Evolutionary conservation across 805 yeast species (phyloP), one percentile per base, ranked within the genome.

Genomic region (Clavispora fructus): DNA sequence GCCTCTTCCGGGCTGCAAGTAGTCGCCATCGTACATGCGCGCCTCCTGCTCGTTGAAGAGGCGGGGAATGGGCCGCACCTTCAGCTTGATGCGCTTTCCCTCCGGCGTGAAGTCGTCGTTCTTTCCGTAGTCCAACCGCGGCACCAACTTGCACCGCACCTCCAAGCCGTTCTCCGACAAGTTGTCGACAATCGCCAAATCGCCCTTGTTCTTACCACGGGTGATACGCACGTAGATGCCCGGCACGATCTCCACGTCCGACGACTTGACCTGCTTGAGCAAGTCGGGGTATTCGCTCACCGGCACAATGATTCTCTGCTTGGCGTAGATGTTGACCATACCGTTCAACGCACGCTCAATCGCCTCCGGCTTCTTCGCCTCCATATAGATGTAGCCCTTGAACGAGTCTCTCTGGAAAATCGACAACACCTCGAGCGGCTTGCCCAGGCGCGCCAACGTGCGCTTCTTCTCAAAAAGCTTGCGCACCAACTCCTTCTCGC

Each of bases 341-440:
- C 98, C 98, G 40, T 82, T 80, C 49, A 92, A 77, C 14, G 96
- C 96, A 48, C 80, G 83, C 60, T 85, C 87, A 37, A 92, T 95
- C 19, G 96, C 97, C 49, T 94, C 89, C 52, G 91, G 85, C 63
- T 87, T 86, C 50, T 92, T 85, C 14, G 99, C 98, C 69, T 94
- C 99, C 51, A 94, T 79, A 65, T 94, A 94, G 43, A 94, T 80
- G 63, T 95, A 89, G 25, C 98, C 98, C 31, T 83, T 77, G 66
- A 91, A 92, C 38, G 87, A 83, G 59, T 94, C 97, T 68, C 99
- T 80, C 69, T 94, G 97, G 73, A 94, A 94, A 30, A 86, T 95
- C 16, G 96, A 85, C 63, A 78, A 78, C 45, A 94, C 89, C 48
- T 87, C 92, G 53, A 90, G 77, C n/a, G 95, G 87, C 43, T 79